Percentiles rank a stretch among this genome's conserved stretches.
Conservation (phyloP, 805 yeast genomes). For the Candida saitoana region DNA sequence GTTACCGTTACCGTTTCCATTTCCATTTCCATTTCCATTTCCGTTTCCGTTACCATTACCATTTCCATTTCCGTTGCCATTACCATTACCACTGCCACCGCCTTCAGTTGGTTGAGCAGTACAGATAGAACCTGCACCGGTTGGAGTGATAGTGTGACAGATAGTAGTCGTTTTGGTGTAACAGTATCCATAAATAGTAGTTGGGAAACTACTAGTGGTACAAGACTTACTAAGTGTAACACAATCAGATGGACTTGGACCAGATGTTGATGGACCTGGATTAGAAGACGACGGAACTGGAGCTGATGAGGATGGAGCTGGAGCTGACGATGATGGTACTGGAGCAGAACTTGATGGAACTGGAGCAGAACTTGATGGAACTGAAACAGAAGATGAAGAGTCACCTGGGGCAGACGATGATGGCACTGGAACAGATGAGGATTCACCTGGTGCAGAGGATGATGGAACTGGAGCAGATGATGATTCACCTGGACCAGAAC, state of each 20-base stretch:
- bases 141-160: slow-evolving; percentile 1
- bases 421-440: not conserved
- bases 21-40: not conserved
- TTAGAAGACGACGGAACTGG: not conserved
- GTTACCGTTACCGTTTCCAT: not conserved
- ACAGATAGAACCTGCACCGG: slow-evolving; percentile 1
- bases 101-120: not conserved
- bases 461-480: not conserved
- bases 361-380: not conserved
- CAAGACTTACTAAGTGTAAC: not conserved
- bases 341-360: not conserved
- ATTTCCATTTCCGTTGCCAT: not conserved
- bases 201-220: not conserved
- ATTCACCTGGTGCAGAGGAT: not conserved
- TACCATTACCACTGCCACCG: not conserved
- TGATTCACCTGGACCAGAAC: not conserved
- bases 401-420: not conserved
- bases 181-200: not conserved
- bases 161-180: not conserved
- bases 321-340: slow-evolving; percentile 1
- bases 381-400: not conserved
- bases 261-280: not conserved
- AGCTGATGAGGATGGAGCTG: slow-evolving; percentile 1
- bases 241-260: not conserved
- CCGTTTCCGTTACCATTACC: not conserved